Conservation (phyloP, 106 monocot species). For the Acanthochlamys bracteata region DNA sequence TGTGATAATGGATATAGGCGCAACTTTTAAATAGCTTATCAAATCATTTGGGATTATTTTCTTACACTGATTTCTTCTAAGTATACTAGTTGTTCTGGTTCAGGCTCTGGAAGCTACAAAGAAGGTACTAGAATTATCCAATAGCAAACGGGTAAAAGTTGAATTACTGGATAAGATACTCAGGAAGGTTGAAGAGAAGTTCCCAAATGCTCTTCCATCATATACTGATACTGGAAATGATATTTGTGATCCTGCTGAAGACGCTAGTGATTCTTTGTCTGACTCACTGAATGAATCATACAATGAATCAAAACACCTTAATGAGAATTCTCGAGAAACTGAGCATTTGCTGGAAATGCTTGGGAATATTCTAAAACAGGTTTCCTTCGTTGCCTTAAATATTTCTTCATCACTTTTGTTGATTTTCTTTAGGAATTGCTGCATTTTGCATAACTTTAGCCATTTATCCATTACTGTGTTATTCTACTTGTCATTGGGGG, state of each 20-base stretch:
- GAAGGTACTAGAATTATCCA: constrained; percentile 65
- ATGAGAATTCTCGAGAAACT: constrained; percentile 35
- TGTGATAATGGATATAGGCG: no score
- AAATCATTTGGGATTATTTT: no score
- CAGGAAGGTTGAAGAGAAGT: constrained; percentile 38
- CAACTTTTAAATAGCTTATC: no score
- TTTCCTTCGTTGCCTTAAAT: no score
- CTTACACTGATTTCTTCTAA: no score
- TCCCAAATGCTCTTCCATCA: constrained; percentile 10
- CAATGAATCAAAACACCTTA: constrained; percentile 9
- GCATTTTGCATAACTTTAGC: no score
- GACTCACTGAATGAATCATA: constrained; percentile 1
- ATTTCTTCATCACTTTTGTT: no score
- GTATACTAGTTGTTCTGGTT: no score
- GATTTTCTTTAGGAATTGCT: no score
- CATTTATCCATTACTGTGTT: no score
- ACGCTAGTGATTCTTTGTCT: constrained; percentile 11
- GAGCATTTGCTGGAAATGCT: constrained; percentile 54
- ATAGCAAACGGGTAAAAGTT: constrained; percentile 54
- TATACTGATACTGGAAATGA: neutral
- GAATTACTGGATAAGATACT: constrained; percentile 65
- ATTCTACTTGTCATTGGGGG: no score
- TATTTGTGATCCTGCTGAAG: neutral
- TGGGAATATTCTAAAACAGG: constrained; percentile 76
- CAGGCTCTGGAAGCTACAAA: constrained; percentile 83